phyloP scores from a whole-genome alignment of 2,329 filamentous ascomycete species.

The Hyphodiscus sp. region DNA sequence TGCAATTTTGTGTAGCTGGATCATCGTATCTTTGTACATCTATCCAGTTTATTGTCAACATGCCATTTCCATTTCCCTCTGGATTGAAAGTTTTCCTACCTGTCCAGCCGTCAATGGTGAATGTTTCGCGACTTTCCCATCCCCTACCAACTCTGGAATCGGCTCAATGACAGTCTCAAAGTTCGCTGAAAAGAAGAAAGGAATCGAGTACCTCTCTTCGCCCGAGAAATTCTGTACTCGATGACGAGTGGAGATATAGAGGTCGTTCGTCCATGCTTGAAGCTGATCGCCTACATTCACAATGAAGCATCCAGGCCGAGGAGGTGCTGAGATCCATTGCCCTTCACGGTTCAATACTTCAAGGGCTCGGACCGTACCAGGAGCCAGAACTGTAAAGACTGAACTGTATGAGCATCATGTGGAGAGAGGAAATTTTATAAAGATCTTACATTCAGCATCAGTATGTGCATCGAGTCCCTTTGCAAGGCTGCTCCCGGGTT shows the following conservation, averaged over 20 bases:
- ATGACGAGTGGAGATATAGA: conserved; percentile 44
- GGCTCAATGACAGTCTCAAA: conserved; percentile 29
- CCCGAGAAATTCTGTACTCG: conserved; percentile 44
- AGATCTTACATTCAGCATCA: conserved; percentile 19
- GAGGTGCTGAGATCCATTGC: conserved; percentile 8
- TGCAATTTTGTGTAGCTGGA: not conserved
- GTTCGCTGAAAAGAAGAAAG: conserved; percentile 47
- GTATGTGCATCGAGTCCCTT: conserved; percentile 16
- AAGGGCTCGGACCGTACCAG: conserved; percentile 16
- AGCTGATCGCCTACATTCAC: conserved; percentile 44
- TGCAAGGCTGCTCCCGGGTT: conserved; percentile 6
- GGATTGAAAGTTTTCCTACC: not conserved
- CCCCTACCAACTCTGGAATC: not conserved
- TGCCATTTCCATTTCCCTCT: not conserved
- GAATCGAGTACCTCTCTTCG: conserved; percentile 43
- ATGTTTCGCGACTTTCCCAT: not conserved
- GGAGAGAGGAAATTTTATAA: not conserved
- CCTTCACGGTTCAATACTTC: conserved; percentile 18
- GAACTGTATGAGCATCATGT: not conserved
- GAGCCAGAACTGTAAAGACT: conserved; percentile 19
- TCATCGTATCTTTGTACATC: not conserved
- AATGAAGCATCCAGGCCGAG: conserved; percentile 29
- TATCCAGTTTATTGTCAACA: not conserved
- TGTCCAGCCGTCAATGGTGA: not conserved
- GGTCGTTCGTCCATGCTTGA: conserved; percentile 35